phyloP scores from a whole-genome alignment of 2,329 filamentous ascomycete species.

The Thielaviopsis punctulata region DNA sequence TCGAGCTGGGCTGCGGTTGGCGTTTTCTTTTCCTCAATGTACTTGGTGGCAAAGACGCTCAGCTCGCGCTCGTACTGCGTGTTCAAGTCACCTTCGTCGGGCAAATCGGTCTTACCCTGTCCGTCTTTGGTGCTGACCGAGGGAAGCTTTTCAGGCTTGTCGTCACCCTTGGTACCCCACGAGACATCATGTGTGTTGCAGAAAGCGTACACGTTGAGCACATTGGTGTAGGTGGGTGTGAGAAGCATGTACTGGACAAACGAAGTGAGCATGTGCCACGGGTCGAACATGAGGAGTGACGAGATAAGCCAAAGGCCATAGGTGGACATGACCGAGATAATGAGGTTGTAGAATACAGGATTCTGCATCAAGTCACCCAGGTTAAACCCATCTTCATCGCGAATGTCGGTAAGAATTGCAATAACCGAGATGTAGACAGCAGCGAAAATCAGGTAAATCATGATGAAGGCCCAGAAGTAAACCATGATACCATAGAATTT shows the following conservation, averaged over 20 bases:
- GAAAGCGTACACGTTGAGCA: slow-evolving; percentile 93
- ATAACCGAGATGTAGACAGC: slow-evolving; percentile 82
- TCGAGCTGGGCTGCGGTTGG: slow-evolving; percentile 37
- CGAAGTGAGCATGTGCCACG: slow-evolving; percentile 97
- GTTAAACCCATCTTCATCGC: slow-evolving; percentile 49
- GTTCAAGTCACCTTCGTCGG: slow-evolving; percentile 88
- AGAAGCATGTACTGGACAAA: slow-evolving; percentile 83
- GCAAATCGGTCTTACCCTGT: slow-evolving; percentile 80
- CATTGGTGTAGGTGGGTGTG: slow-evolving; percentile 87
- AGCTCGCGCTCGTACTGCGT: slow-evolving; percentile 85
- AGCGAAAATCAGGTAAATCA: slow-evolving; percentile 87
- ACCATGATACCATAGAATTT: slow-evolving; percentile 68
- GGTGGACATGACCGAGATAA: slow-evolving; percentile 73
- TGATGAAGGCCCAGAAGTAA: slow-evolving; percentile 92
- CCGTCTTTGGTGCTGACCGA: slow-evolving; percentile 81
- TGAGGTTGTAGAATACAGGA: slow-evolving; percentile 89
- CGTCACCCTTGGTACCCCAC: slow-evolving; percentile 98
- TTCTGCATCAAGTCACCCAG: slow-evolving; percentile 46
- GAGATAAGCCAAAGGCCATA: slow-evolving; percentile 90
- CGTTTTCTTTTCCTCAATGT: slow-evolving; percentile 49
- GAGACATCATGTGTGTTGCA: slow-evolving; percentile 98
- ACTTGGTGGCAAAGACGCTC: slow-evolving; percentile 54
- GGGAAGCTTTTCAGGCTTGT: slow-evolving; percentile 81
- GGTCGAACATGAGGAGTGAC: slow-evolving; percentile 90
- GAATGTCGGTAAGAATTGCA: slow-evolving; percentile 58